Percentiles rank a stretch among this genome's conserved stretches.
Evolutionary conservation across 805 yeast genomes (phyloP).

Genomic region (Nakazawaea wyomingensis): DNA sequence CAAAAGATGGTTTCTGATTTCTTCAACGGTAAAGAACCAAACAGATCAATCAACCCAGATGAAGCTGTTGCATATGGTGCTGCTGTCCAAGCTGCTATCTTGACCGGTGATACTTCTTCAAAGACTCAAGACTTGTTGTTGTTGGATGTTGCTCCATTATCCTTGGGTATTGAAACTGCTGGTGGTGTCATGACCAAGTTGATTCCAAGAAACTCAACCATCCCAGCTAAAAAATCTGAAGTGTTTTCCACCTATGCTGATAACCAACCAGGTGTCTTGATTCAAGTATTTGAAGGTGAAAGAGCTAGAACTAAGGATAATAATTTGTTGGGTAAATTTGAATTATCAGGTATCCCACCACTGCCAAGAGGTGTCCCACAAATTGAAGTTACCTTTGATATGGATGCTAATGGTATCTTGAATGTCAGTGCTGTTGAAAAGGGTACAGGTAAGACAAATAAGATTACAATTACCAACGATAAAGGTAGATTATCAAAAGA

Average conservation of each 20-base stretch:
- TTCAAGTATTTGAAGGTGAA: conserved; percentile 79
- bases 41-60: conserved; percentile 95
- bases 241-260: conserved; percentile 78
- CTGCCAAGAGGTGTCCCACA: conserved; percentile 80
- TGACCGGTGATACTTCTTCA: conserved; percentile 92
- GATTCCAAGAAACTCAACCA: conserved; percentile 72
- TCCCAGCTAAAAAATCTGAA: conserved; percentile 72
- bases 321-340: conserved; percentile 70
- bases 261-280: conserved; percentile 79
- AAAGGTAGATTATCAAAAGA: conserved; percentile 54
- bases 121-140: conserved; percentile 93
- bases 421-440: conserved; percentile 55
- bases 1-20: conserved; percentile 93
- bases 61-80: conserved; percentile 99
- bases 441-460: conserved; percentile 47
- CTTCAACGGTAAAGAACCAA: conserved; percentile 97
- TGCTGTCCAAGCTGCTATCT: conserved; percentile 96
- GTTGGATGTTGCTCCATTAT: conserved; percentile 93
- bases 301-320: conserved; percentile 74
- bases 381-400: conserved; percentile 69
- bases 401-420: conserved; percentile 75
- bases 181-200: conserved; percentile 81
- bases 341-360: conserved; percentile 65
- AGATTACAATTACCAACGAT: conserved; percentile 43
- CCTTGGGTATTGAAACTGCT: conserved; percentile 78